These are phyloP conservation scores for Turnera subulata DNA, from an alignment of 345 rosid species.

Conservation along the genomic window DNA sequence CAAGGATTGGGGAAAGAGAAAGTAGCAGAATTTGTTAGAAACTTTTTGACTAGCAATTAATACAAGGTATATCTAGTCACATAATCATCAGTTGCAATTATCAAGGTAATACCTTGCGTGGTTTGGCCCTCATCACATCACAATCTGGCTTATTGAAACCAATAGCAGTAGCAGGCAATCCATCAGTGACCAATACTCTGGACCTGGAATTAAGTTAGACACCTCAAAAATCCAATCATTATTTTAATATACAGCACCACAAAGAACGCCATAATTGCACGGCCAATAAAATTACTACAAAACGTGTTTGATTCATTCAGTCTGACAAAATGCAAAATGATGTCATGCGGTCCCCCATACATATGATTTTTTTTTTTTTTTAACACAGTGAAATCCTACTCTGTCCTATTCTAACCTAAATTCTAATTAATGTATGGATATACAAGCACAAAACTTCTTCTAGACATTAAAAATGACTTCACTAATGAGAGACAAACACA, in stretches of 20 bases:
- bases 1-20: not conserved
- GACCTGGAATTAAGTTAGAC: conserved; percentile 52
- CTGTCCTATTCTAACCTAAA: no score
- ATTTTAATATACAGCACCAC: not conserved
- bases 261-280: no score
- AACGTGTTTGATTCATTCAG: no score
- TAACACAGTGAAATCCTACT: no score
- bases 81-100: not conserved
- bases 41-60: not conserved
- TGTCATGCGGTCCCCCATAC: no score
- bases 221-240: not conserved
- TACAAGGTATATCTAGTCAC: not conserved
- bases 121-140: conserved; percentile 96
- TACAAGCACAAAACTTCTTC: no score
- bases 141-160: conserved; percentile 96
- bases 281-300: no score
- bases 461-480: no score
- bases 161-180: conserved; percentile 99
- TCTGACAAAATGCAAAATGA: no score
- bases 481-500: conserved; percentile 14
- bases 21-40: not conserved
- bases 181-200: conserved; percentile 99
- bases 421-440: no score
- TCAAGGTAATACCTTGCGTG: conserved; percentile 75
- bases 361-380: no score